Percentiles rank a stretch among this genome's conserved stretches.
These are phyloP conservation scores for Rhizopogon vulgaris DNA, from an alignment of 768 basidiomycete species.

Conservation along the genomic window DNA sequence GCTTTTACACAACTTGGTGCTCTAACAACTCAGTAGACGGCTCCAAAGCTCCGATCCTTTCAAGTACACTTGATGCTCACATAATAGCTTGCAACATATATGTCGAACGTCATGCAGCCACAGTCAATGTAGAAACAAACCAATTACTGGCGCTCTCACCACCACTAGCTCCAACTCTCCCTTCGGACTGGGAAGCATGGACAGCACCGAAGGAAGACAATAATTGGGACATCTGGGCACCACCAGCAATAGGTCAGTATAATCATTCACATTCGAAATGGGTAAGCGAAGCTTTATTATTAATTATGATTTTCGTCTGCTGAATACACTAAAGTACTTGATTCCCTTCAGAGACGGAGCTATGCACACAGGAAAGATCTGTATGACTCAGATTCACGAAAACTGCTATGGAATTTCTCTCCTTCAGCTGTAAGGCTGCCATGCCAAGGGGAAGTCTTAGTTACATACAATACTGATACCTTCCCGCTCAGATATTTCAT, in stretches of 20 bases:
- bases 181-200: background rate
- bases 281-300: background rate
- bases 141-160: background rate
- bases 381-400: background rate
- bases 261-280: background rate
- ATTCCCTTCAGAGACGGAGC: background rate
- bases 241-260: background rate
- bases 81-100: conserved; percentile 6
- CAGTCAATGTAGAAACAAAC: conserved; percentile 1
- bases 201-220: background rate
- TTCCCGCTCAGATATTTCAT: background rate
- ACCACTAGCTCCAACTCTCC: background rate
- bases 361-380: background rate
- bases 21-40: background rate
- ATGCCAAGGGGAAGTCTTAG: too few relatives aligned
- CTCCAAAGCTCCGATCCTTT: background rate
- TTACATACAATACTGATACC: background rate
- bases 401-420: background rate
- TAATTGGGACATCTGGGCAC: conserved; percentile 5
- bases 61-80: background rate
- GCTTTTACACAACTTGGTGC: too few relatives aligned
- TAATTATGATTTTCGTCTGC: too few relatives aligned
- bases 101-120: background rate
- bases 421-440: background rate
- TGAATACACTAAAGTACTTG: background rate